Evolutionary conservation across 805 yeast genomes (phyloP).

Genomic region (Wickerhamiella spandovensis): DNA sequence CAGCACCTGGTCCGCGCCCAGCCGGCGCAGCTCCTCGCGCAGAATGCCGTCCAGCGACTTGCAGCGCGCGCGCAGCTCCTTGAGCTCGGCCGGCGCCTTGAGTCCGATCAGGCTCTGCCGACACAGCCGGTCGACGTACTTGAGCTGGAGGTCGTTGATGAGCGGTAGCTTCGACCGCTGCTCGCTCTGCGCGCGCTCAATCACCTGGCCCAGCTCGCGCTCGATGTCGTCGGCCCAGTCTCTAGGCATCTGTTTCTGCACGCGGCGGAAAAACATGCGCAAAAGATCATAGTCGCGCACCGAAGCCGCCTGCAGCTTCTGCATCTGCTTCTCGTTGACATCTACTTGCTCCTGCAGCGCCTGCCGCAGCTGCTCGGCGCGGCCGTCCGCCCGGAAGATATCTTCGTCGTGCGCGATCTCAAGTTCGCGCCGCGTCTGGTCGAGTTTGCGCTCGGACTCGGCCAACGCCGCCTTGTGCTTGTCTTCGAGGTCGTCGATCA

Average conservation of each 20-base stretch:
- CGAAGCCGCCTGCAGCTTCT: not conserved
- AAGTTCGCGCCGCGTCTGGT: not conserved
- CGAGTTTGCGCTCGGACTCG: not conserved
- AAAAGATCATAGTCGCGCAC: conserved; percentile 10
- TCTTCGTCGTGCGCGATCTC: not conserved
- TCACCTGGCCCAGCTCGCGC: conserved; percentile 10
- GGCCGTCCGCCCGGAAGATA: not conserved
- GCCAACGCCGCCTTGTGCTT: not conserved
- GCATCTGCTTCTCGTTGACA: not conserved
- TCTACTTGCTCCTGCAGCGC: not conserved
- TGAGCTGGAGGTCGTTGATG: conserved; percentile 11
- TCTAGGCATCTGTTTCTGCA: conserved; percentile 13
- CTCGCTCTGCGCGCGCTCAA: conserved; percentile 7
- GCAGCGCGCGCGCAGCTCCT: conserved; percentile 5
- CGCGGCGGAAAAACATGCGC: conserved; percentile 11
- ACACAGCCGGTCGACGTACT: conserved; percentile 11
- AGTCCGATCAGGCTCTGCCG: not conserved
- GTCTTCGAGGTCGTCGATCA: conserved; percentile 2
- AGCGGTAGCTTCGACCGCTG: conserved; percentile 14
- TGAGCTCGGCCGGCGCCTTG: conserved; percentile 4
- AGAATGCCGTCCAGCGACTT: conserved; percentile 7
- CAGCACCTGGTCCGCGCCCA: conserved; percentile 10
- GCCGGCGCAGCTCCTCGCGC: conserved; percentile 6
- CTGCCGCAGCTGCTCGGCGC: not conserved
- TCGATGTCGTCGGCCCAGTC: conserved; percentile 13